A percentile compares a stretch with the other conserved stretches of the same genome.
Evolutionary conservation across 1,284 basidiomycete species (phyloP).

Genomic region (Heterobasidion irregulare): DNA sequence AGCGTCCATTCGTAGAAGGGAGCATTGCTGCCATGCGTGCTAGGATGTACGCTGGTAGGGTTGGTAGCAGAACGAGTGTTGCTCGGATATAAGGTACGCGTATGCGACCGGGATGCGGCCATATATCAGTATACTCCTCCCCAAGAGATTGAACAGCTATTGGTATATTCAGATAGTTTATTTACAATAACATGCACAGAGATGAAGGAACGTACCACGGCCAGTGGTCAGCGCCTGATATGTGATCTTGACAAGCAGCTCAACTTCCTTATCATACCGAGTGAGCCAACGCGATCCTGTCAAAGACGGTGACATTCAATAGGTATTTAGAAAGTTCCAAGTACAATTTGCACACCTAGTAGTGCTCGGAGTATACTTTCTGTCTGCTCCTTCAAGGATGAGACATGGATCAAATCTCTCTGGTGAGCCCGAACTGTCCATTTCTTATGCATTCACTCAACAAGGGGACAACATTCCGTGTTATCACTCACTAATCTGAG

Average conservation of each 20-base stretch:
- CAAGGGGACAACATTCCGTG: background rate
- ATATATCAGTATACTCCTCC: slow-evolving; percentile 88
- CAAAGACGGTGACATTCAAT: slow-evolving; percentile 1
- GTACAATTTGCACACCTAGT: slow-evolving; percentile 46
- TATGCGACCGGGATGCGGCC: slow-evolving; percentile 49
- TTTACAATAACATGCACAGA: background rate
- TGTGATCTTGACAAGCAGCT: slow-evolving; percentile 58
- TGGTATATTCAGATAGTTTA: background rate
- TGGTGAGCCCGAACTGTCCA: slow-evolving; percentile 76
- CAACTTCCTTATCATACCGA: slow-evolving; percentile 75
- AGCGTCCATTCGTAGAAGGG: slow-evolving; percentile 22
- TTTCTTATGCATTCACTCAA: slow-evolving; percentile 6
- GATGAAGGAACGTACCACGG: slow-evolving; percentile 38
- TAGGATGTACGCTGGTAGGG: slow-evolving; percentile 53
- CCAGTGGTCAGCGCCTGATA: slow-evolving; percentile 78
- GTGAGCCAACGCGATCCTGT: slow-evolving; percentile 83
- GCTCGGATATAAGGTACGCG: slow-evolving; percentile 38
- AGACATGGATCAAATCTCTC: slow-evolving; percentile 74
- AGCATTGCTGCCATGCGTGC: slow-evolving; percentile 38
- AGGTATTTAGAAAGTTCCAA: background rate
- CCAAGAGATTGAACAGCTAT: slow-evolving; percentile 77
- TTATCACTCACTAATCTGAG: slow-evolving; percentile 69
- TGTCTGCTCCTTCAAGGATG: slow-evolving; percentile 66
- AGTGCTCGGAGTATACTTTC: slow-evolving; percentile 71
- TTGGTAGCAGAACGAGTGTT: slow-evolving; percentile 57